phyloP scores from a whole-genome alignment of 1,139 yeast species.

The Blastobotrys serpentis region DNA sequence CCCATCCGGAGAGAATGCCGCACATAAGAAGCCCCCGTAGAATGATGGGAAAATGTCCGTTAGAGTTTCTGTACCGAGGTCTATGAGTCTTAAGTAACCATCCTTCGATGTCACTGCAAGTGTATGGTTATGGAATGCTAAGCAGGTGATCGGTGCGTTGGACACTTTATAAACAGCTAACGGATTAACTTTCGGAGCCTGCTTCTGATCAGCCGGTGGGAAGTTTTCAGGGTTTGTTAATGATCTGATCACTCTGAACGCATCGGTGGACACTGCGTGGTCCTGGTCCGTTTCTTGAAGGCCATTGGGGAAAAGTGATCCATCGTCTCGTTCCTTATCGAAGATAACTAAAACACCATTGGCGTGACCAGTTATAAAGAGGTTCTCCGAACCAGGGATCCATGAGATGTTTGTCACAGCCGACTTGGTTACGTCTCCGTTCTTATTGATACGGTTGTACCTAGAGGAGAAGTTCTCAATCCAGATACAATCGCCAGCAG shows the following conservation, averaged over 20 bases:
- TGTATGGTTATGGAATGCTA: slow-evolving; percentile 41
- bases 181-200: slow-evolving; percentile 38
- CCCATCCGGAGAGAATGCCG: slow-evolving; percentile 64
- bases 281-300: slow-evolving; percentile 20
- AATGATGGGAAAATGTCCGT: slow-evolving; percentile 65
- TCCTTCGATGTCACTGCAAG: slow-evolving; percentile 61
- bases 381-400: slow-evolving; percentile 42
- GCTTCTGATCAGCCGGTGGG: slow-evolving; percentile 6
- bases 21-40: slow-evolving; percentile 62
- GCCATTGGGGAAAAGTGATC: slow-evolving; percentile 28
- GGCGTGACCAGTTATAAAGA: slow-evolving; percentile 43
- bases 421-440: slow-evolving; percentile 40
- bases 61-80: slow-evolving; percentile 48
- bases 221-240: slow-evolving; percentile 14
- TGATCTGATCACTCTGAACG: slow-evolving; percentile 32
- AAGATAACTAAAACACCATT: slow-evolving; percentile 44
- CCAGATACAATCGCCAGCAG: slow-evolving; percentile 59
- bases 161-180: slow-evolving; percentile 64
- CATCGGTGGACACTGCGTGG: slow-evolving; percentile 31
- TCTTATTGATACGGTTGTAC: slow-evolving; percentile 53
- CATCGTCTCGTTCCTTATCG: slow-evolving; percentile 46
- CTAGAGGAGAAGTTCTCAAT: slow-evolving; percentile 47
- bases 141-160: slow-evolving; percentile 54
- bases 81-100: slow-evolving; percentile 62
- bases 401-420: slow-evolving; percentile 43